A percentile compares a stretch with the other conserved stretches of the same genome.
phyloP scores from a whole-genome alignment of 2,329 filamentous ascomycete genomes.

The Pestalotiopsis fici region DNA sequence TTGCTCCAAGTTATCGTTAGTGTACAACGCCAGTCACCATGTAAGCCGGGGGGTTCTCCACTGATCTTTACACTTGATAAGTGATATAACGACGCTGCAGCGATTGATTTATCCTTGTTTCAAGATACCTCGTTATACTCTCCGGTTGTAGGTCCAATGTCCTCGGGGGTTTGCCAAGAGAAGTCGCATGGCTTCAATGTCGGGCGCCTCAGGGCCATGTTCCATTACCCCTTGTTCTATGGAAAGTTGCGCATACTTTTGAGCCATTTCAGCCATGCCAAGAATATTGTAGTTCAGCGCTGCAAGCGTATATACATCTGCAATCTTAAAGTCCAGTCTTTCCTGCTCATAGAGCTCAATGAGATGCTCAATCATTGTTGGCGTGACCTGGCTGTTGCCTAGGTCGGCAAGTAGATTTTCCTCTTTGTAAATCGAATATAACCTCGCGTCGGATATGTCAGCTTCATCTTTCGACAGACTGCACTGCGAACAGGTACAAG shows the following conservation, averaged over 20 bases:
- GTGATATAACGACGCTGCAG: too few relatives aligned
- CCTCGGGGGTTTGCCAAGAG: conserved; percentile 27
- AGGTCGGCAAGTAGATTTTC: conserved; percentile 23
- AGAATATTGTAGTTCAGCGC: conserved; percentile 39
- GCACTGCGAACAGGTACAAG: conserved; percentile 38
- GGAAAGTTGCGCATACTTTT: conserved; percentile 33
- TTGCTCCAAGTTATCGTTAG: too few relatives aligned
- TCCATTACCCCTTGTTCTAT: conserved; percentile 34
- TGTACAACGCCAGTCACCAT: too few relatives aligned
- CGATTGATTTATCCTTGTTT: neutral
- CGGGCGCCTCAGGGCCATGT: conserved; percentile 31
- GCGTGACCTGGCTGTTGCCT: conserved; percentile 14
- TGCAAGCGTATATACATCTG: conserved; percentile 37
- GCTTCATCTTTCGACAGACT: conserved; percentile 18
- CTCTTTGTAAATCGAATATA: conserved; percentile 29
- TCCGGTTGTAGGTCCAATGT: conserved; percentile 25
- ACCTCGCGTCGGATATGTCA: conserved; percentile 28
- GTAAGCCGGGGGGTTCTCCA: too few relatives aligned
- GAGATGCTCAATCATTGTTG: conserved; percentile 30
- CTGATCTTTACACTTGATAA: too few relatives aligned
- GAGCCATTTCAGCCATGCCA: conserved; percentile 25
- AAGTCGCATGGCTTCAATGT: conserved; percentile 32
- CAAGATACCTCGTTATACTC: neutral
- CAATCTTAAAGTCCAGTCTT: conserved; percentile 37
- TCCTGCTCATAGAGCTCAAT: conserved; percentile 34